A percentile compares a stretch with the other conserved stretches of the same genome.
These are phyloP conservation scores for Desmodesmus armatus DNA, from an alignment of 139 green algal species.

Conservation along the genomic window DNA sequence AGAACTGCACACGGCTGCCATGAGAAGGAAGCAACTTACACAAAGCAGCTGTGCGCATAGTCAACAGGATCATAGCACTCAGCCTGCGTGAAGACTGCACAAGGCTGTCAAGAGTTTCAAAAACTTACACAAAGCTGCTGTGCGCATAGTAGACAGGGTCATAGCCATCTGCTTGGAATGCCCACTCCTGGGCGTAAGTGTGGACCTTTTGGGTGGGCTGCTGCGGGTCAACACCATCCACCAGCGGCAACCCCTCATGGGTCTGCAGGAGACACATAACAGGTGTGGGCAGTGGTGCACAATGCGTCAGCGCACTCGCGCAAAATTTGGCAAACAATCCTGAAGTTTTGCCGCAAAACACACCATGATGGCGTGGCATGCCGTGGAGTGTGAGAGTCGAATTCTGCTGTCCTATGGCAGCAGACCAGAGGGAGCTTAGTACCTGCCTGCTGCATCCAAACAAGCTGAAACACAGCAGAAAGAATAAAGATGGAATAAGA, in stretches of 20 bases:
- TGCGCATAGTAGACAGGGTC: conserved; percentile 14
- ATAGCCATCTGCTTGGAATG: conserved; percentile 22
- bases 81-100: not conserved
- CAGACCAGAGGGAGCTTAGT: not conserved
- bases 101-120: not conserved
- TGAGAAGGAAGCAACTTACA: not conserved
- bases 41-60: not conserved
- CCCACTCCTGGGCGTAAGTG: not conserved
- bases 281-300: not conserved
- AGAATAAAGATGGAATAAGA: not conserved
- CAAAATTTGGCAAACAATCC: not conserved
- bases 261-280: conserved; percentile 21
- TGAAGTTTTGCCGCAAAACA: not conserved
- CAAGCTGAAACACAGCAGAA: not conserved
- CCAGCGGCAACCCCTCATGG: conserved; percentile 14
- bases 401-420: not conserved
- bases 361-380: not conserved
- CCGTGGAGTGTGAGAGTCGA: not conserved
- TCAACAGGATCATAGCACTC: conserved; percentile 24
- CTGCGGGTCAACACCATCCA: not conserved
- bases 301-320: not conserved
- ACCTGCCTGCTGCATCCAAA: no score
- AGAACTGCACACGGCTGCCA: not conserved
- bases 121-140: not conserved
- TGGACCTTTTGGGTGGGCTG: conserved; percentile 16